phyloP scores from a whole-genome alignment of 495 filamentous ascomycete genomes.

The Penicillium simplicissimum region DNA sequence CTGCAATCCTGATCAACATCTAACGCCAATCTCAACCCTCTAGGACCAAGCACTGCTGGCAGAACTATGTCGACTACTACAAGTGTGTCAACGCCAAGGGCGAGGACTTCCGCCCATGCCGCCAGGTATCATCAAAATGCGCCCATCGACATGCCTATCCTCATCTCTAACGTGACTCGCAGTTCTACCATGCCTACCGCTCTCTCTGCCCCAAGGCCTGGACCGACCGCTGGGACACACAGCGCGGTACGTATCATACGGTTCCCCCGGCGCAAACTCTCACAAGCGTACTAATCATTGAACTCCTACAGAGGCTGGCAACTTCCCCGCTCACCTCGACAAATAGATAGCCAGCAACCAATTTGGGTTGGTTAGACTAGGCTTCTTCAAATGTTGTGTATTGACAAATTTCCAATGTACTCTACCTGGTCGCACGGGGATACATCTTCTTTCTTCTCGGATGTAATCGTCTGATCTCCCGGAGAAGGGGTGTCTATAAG shows the following conservation, averaged over 20 bases:
- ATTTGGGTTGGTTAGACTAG: constrained; percentile 26
- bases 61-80: constrained; percentile 99
- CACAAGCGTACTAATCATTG: constrained; percentile 15
- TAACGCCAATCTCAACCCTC: constrained; percentile 13
- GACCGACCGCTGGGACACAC: constrained; percentile 95
- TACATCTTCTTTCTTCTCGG: constrained; percentile 31
- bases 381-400: constrained; percentile 37
- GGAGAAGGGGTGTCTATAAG: constrained; percentile 37
- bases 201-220: constrained; percentile 96
- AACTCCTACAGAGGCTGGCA: constrained; percentile 71
- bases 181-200: constrained; percentile 96
- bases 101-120: constrained; percentile 97
- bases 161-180: constrained; percentile 6
- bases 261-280: constrained; percentile 8
- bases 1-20: neutral
- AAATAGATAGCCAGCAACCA: constrained; percentile 31
- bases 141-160: neutral
- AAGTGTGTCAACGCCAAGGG: constrained; percentile 98
- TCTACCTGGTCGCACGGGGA: constrained; percentile 44
- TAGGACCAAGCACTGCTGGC: constrained; percentile 89
- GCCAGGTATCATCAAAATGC: constrained; percentile 64
- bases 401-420: constrained; percentile 46
- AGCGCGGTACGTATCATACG: constrained; percentile 73
- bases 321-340: constrained; percentile 70
- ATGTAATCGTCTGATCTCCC: constrained; percentile 17